Percentiles rank a stretch among this genome's conserved stretches.
These are phyloP conservation scores for Gossypium ekmanianum DNA, from an alignment of 345 rosid species.

Conservation along the genomic window DNA sequence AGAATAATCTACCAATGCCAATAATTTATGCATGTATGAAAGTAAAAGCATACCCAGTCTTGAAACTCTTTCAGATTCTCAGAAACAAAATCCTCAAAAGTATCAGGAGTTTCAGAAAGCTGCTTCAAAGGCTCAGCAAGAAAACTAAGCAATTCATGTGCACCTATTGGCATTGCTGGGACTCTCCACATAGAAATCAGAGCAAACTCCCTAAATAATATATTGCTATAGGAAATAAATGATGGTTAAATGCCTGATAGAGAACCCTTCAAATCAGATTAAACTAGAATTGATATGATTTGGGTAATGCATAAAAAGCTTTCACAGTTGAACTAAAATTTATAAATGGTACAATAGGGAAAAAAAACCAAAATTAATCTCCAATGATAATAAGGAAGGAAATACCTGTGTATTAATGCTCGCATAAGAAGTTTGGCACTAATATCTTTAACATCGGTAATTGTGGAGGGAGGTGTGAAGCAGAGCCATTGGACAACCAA, in stretches of 20 bases:
- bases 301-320: not conserved
- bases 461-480: constrained; percentile 92
- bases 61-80: constrained; percentile 85
- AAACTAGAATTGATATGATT: not conserved
- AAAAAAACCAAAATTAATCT: not conserved
- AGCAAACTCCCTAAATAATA: constrained; percentile 90
- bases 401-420: constrained; percentile 86
- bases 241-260: not conserved
- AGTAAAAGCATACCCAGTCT: constrained; percentile 71
- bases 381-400: not conserved
- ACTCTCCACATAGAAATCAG: constrained; percentile 98
- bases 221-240: constrained; percentile 53
- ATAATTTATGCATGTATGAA: constrained; percentile 4
- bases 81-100: constrained; percentile 53
- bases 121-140: constrained; percentile 99
- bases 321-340: constrained; percentile 3
- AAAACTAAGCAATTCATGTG: constrained; percentile 79
- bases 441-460: constrained; percentile 56
- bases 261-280: not conserved
- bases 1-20: constrained; percentile 4
- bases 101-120: constrained; percentile 65
- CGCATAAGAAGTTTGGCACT: constrained; percentile 67
- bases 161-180: constrained; percentile 95
- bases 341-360: not conserved
- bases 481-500: constrained; percentile 94